Percentiles rank a stretch among this genome's conserved stretches.
Conservation (phyloP, 1,139 yeast species). For the Meyerozyma carpophila region DNA sequence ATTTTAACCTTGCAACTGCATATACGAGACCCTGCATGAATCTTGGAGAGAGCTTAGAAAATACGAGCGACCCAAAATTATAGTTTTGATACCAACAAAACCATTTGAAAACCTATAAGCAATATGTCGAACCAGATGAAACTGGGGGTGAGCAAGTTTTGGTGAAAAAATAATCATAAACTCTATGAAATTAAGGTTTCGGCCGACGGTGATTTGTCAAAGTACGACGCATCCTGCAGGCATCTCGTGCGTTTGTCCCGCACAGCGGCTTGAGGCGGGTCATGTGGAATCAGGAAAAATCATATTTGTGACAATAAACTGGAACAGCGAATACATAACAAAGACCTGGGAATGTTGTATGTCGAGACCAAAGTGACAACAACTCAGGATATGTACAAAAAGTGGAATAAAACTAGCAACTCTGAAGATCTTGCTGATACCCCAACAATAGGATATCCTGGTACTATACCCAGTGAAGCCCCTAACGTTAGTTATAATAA, state of each 20-base stretch:
- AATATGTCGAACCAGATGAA: no score
- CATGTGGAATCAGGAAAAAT: not conserved
- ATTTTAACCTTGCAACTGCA: not conserved
- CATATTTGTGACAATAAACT: not conserved
- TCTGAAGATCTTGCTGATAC: not conserved
- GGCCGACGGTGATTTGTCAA: not conserved
- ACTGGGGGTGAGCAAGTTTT: no score
- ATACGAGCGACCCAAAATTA: no score
- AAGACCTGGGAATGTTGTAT: not conserved
- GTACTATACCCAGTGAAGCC: not conserved
- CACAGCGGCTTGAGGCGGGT: not conserved
- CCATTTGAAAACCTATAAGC: no score
- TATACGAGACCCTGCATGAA: conserved; percentile 1
- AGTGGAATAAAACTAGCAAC: not conserved
- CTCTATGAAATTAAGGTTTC: not conserved
- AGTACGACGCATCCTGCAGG: not conserved
- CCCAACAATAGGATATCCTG: not conserved
- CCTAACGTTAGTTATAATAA: conserved; percentile 7
- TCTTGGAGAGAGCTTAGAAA: not conserved
- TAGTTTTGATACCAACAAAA: no score
- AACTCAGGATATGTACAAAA: not conserved
- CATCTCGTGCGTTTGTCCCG: not conserved
- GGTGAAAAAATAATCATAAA: not conserved
- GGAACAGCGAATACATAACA: not conserved
- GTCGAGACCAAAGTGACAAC: conserved; percentile 1